Conservation (phyloP, 352 stramenopile species). For the Phytopythium boreale region DNA sequence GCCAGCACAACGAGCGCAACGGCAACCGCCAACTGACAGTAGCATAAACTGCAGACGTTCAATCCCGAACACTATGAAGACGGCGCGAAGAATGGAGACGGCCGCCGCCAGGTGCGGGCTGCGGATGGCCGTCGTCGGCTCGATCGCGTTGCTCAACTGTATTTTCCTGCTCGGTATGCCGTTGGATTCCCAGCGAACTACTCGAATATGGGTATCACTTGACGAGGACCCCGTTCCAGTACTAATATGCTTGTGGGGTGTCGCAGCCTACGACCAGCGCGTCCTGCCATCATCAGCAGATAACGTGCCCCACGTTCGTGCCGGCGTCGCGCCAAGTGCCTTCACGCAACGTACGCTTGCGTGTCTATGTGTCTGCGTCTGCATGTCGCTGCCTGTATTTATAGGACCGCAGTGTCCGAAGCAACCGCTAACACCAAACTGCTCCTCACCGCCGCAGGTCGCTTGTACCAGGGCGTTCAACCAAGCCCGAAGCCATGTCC, state of each 20-base stretch:
- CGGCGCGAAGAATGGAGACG: background rate
- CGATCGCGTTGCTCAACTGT: background rate
- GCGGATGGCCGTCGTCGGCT: background rate
- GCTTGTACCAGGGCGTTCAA: slow-evolving; percentile 55
- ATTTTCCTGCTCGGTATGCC: background rate
- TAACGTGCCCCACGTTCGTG: background rate
- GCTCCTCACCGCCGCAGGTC: slow-evolving; percentile 1
- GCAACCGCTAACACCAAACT: background rate
- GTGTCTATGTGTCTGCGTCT: background rate
- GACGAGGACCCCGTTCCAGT: too few species aligned
- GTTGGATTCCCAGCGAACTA: too few species aligned
- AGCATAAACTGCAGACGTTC: background rate
- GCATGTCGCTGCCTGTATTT: background rate
- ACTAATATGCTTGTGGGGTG: too few species aligned
- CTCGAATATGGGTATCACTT: too few species aligned
- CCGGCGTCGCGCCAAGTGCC: background rate
- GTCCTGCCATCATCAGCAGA: background rate
- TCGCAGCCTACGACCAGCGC: background rate
- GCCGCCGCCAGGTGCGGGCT: background rate
- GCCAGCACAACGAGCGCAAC: too few species aligned
- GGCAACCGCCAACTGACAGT: too few species aligned
- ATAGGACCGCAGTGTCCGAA: background rate
- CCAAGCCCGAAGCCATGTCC: slow-evolving; percentile 42
- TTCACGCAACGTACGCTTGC: background rate
- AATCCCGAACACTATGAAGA: background rate